Evolutionary conservation across 495 filamentous ascomycete genomes (phyloP), one percentile per base, ranked within the genome.

Genomic region (Chaetomidium leptoderma): DNA sequence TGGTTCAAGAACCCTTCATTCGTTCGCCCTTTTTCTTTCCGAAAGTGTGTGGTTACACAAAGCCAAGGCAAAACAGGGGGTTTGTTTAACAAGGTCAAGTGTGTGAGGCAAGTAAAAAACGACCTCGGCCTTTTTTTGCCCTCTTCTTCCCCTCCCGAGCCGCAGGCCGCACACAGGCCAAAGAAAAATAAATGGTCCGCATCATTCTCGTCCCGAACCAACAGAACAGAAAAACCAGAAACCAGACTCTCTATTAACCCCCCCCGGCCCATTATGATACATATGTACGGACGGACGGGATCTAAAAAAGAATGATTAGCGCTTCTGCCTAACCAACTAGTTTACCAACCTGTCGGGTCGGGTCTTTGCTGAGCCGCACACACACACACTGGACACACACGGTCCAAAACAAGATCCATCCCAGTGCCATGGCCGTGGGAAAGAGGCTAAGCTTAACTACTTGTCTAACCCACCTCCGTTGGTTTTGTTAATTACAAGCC

Each of bases 11-110:
- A n/a, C 30, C 30, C 10, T 36, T 21, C 47, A 39, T n/a, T n/a
- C 39, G 11, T 44, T 42, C 39, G 8, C 21, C 3, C 19, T 23
- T 44, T 10, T 44, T 24, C 29, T 35, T 14, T 2, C 17, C 24
- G 3, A 10, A 3, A 17, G n/a, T 23, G 21, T 57, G 57, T 60
- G 57, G 61, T 65, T 49, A 53, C 55, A 59, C 46, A 49, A 43
- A 43, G 57, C 58, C 51, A 55, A 40, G 17, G 17, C 27, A 19
- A 47, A n/a, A 39, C 44, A 40, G 17, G 54, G 44, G 39, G 21
- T 21, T 49, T n/a, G n/a, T n/a, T n/a, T n/a, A n/a, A n/a, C n/a
- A n/a, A 29, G 21, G 19, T 24, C 26, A 27, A 27, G 27, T 5
- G 27, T 4, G 6, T 27, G 7, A n/a, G n/a, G n/a, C n/a, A n/a